Conservation (phyloP, 169 alveolate genomes). For the Plasmodium berghei region DNA sequence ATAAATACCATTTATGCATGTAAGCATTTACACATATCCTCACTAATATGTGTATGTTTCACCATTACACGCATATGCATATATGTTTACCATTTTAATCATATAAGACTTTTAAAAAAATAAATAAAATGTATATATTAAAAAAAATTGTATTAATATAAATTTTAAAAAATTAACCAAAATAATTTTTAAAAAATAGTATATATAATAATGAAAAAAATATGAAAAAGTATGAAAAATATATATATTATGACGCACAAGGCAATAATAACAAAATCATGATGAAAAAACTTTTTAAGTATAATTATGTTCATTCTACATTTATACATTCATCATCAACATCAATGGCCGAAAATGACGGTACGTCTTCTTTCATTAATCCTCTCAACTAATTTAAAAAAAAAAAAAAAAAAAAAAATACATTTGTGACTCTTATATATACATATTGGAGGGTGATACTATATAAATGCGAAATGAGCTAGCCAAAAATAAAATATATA, state of each 20-base stretch:
- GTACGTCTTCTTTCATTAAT: slow-evolving; percentile 74
- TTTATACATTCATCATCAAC: slow-evolving; percentile 74
- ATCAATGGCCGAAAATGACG: slow-evolving; percentile 69
- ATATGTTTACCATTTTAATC: no score
- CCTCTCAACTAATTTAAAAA: slow-evolving; percentile 51
- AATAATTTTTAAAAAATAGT: slow-evolving; percentile 4
- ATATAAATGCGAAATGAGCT: neutral
- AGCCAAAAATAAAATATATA: slow-evolving; percentile 4
- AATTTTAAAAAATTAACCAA: slow-evolving; percentile 10
- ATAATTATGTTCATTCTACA: slow-evolving; percentile 37
- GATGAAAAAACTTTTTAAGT: neutral
- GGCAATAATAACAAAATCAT: neutral
- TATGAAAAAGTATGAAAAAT: neutral
- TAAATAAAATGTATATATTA: no score
- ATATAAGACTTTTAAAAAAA: no score
- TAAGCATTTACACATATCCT: no score
- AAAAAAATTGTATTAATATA: neutral
- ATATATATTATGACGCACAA: no score
- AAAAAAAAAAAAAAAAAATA: slow-evolving; percentile 8
- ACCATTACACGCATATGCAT: no score
- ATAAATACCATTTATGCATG: no score
- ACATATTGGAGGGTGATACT: neutral
- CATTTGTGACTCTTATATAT: neutral
- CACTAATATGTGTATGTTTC: no score
- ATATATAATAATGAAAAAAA: slow-evolving; percentile 8